Conservation (phyloP, 2,329 filamentous ascomycete species). For the Sarocladium oryzae region DNA sequence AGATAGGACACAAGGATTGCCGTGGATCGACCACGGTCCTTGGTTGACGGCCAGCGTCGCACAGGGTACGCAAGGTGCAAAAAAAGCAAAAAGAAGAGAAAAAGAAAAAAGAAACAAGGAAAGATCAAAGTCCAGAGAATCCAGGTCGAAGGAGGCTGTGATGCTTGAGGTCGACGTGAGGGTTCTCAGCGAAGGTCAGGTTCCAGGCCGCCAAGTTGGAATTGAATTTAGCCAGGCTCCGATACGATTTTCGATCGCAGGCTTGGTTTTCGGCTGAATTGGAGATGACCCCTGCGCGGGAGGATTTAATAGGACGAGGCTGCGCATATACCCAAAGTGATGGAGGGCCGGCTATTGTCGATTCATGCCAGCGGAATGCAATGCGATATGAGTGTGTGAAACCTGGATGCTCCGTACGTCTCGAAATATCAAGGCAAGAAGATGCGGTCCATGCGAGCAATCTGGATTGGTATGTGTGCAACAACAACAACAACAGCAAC, state of each 20-base stretch:
- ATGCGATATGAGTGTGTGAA: not conserved
- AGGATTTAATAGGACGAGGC: slow-evolving; percentile 2
- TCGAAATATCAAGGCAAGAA: not conserved
- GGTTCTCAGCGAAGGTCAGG: not conserved
- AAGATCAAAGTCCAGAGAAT: not conserved
- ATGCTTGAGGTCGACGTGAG: not conserved
- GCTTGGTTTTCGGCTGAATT: slow-evolving; percentile 3
- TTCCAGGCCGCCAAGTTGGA: not conserved
- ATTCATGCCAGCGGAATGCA: not conserved
- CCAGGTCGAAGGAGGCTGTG: not conserved
- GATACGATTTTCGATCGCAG: slow-evolving; percentile 4
- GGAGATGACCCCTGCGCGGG: not conserved
- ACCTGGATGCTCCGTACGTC: not conserved
- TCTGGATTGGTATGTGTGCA: too few relatives aligned
- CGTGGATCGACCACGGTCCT: too few relatives aligned
- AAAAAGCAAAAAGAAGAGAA: too few relatives aligned
- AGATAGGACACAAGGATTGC: too few relatives aligned
- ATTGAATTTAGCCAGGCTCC: slow-evolving; percentile 9
- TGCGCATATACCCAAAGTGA: slow-evolving; percentile 3
- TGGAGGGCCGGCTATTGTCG: slow-evolving; percentile 1
- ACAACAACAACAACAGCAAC: too few relatives aligned
- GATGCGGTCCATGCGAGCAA: too few relatives aligned
- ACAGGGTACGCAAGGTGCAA: not conserved
- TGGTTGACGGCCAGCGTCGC: not conserved
- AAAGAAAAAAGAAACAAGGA: too few relatives aligned